Conservation (phyloP, 2,329 filamentous ascomycete species). For the Ascocoryne sarcoides region DNA sequence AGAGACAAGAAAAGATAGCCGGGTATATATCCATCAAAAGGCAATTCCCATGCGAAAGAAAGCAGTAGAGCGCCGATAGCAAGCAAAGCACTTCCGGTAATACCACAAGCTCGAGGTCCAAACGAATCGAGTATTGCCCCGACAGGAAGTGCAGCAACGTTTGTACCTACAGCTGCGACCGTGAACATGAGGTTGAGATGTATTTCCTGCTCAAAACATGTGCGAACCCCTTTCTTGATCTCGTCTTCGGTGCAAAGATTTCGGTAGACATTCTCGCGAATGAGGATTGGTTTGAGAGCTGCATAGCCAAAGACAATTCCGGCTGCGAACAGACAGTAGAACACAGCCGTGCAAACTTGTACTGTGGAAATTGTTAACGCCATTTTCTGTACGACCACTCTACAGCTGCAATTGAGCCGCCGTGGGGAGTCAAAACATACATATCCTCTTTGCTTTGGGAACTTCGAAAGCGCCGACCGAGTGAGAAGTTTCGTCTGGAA, state of each 20-base stretch:
- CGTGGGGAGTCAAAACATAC: slow-evolving; percentile 18
- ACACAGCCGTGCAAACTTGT: slow-evolving; percentile 59
- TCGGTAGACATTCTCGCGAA: slow-evolving; percentile 62
- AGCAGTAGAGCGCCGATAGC: slow-evolving; percentile 63
- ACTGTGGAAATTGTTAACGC: slow-evolving; percentile 34
- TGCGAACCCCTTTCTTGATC: slow-evolving; percentile 37
- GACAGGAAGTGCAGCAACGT: slow-evolving; percentile 76
- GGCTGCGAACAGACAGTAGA: slow-evolving; percentile 69
- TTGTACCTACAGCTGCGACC: slow-evolving; percentile 77
- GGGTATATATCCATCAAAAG: slow-evolving; percentile 65
- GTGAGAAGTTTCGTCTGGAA: slow-evolving; percentile 1
- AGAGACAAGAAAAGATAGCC: slow-evolving; percentile 71
- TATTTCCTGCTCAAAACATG: slow-evolving; percentile 53
- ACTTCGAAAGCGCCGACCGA: slow-evolving; percentile 32
- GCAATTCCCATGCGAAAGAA: slow-evolving; percentile 53
- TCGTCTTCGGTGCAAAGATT: slow-evolving; percentile 51
- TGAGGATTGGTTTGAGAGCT: slow-evolving; percentile 72
- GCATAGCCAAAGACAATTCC: slow-evolving; percentile 81
- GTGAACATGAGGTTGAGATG: slow-evolving; percentile 88
- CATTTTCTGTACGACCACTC: slow-evolving; percentile 2
- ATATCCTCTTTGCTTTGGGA: slow-evolving; percentile 28
- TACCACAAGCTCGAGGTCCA: slow-evolving; percentile 68
- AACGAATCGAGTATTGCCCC: slow-evolving; percentile 77
- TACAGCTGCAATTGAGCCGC: not conserved
- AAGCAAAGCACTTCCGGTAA: slow-evolving; percentile 62